Evolutionary conservation across 331 rosid species (phyloP).

Genomic region (Rhamnella rubrinervis): DNA sequence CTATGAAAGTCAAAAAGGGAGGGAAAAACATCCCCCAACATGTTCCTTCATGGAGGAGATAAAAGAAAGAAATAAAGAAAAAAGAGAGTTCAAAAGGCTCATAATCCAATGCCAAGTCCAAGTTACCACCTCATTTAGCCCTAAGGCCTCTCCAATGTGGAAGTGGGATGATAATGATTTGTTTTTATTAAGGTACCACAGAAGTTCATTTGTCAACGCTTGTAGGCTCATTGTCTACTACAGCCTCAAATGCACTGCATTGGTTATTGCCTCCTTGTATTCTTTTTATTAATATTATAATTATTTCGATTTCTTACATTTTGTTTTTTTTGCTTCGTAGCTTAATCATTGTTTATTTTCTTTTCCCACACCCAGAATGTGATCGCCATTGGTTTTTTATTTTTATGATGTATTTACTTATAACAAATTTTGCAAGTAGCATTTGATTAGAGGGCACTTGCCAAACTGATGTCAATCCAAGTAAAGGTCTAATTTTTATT

Average conservation of each 20-base stretch:
- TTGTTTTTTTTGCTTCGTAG: too few relatives aligned
- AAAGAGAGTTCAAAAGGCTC: conserved; percentile 27
- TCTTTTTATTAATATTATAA: background rate
- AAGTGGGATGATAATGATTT: conserved; percentile 38
- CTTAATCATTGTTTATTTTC: too few relatives aligned
- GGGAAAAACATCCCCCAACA: conserved; percentile 43
- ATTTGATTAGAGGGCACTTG: too few relatives aligned
- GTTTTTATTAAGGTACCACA: conserved; percentile 37
- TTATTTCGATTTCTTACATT: too few relatives aligned
- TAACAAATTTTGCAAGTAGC: too few relatives aligned
- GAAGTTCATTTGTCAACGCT: conserved; percentile 33
- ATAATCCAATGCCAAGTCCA: conserved; percentile 31
- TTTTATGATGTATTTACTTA: too few relatives aligned
- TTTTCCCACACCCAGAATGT: too few relatives aligned
- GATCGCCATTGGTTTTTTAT: too few relatives aligned
- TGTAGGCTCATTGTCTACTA: conserved; percentile 27
- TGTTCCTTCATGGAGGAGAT: conserved; percentile 45
- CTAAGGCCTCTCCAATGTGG: conserved; percentile 14
- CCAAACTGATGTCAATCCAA: too few relatives aligned
- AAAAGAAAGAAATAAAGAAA: conserved; percentile 25
- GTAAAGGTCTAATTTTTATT: too few relatives aligned
- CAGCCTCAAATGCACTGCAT: background rate
- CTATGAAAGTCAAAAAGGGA: conserved; percentile 64
- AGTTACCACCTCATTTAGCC: conserved; percentile 19
- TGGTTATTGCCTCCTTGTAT: conserved; percentile 11